phyloP scores from a whole-genome alignment of 2,329 filamentous ascomycete genomes.

The Aspergillus sp. region DNA sequence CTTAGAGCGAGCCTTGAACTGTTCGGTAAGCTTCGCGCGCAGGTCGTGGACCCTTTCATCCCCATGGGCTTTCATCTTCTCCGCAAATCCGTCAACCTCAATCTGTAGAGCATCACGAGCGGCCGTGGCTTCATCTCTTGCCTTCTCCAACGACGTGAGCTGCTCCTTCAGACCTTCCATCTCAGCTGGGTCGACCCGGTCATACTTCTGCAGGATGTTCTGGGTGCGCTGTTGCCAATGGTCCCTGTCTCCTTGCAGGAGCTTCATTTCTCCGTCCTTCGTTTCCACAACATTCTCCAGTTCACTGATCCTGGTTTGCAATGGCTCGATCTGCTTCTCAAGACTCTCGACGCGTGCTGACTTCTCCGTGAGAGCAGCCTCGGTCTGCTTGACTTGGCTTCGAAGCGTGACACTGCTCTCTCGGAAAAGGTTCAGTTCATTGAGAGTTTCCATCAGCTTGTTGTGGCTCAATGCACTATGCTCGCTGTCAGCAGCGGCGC shows the following conservation, averaged over 20 bases:
- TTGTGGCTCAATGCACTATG: conserved; percentile 76
- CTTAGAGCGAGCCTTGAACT: conserved; percentile 57
- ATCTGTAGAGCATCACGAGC: conserved; percentile 53
- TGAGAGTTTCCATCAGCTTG: conserved; percentile 90
- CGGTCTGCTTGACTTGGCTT: conserved; percentile 77
- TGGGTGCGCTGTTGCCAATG: conserved; percentile 95
- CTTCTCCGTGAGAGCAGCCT: conserved; percentile 73
- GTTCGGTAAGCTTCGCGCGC: conserved; percentile 46
- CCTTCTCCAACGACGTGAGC: conserved; percentile 64
- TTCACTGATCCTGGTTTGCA: conserved; percentile 77
- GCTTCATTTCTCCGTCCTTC: conserved; percentile 82
- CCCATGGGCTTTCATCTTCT: conserved; percentile 43
- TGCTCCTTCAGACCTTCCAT: conserved; percentile 84
- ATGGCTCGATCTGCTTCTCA: conserved; percentile 71
- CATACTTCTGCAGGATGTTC: conserved; percentile 93
- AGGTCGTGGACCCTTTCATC: conserved; percentile 53
- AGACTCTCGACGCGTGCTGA: conserved; percentile 72
- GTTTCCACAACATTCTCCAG: conserved; percentile 78
- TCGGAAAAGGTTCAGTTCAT: conserved; percentile 92
- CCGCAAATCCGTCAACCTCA: conserved; percentile 49
- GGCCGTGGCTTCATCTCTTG: conserved; percentile 64
- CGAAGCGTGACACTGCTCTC: conserved; percentile 92
- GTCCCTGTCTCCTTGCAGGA: conserved; percentile 88
- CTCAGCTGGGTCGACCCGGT: conserved; percentile 90
- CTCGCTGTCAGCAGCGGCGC: conserved; percentile 70